Conservation (phyloP, 768 basidiomycete species). For the Podaxis pistillaris region DNA sequence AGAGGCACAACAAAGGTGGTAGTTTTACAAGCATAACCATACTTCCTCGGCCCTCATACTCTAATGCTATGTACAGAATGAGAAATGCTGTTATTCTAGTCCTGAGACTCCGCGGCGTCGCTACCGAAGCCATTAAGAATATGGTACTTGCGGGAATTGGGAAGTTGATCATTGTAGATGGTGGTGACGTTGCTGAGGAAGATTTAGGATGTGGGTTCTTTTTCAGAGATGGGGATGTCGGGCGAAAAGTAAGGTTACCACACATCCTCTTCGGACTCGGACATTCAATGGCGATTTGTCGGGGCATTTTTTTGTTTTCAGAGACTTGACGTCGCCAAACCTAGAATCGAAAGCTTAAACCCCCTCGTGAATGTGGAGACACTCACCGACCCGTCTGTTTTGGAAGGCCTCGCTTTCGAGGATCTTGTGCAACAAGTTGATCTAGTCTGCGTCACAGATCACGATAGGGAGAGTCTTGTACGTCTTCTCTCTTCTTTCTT, state of each 20-base stretch:
- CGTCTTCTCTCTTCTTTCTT: slow-evolving; percentile 29
- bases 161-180: slow-evolving; percentile 81
- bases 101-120: slow-evolving; percentile 74
- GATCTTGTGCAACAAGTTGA: slow-evolving; percentile 66
- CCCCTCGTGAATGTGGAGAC: slow-evolving; percentile 85
- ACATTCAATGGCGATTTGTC: slow-evolving; percentile 41
- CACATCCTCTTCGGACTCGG: slow-evolving; percentile 22
- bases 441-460: slow-evolving; percentile 86
- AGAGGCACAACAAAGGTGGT: slow-evolving; percentile 92
- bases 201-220: slow-evolving; percentile 94
- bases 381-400: slow-evolving; percentile 45
- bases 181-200: slow-evolving; percentile 69
- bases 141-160: slow-evolving; percentile 97
- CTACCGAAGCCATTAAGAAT: slow-evolving; percentile 96
- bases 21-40: slow-evolving; percentile 11
- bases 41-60: slow-evolving; percentile 3
- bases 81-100: slow-evolving; percentile 89
- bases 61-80: slow-evolving; percentile 60
- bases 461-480: slow-evolving; percentile 68
- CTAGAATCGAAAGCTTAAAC: slow-evolving; percentile 86
- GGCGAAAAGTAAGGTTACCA: slow-evolving; percentile 65
- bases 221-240: slow-evolving; percentile 91
- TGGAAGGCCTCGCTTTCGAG: slow-evolving; percentile 54
- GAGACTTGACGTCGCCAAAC: slow-evolving; percentile 84
- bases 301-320: slow-evolving; percentile 35